Evolutionary conservation across 2,329 filamentous ascomycete genomes (phyloP).

Genomic region (Microcera coccophila): DNA sequence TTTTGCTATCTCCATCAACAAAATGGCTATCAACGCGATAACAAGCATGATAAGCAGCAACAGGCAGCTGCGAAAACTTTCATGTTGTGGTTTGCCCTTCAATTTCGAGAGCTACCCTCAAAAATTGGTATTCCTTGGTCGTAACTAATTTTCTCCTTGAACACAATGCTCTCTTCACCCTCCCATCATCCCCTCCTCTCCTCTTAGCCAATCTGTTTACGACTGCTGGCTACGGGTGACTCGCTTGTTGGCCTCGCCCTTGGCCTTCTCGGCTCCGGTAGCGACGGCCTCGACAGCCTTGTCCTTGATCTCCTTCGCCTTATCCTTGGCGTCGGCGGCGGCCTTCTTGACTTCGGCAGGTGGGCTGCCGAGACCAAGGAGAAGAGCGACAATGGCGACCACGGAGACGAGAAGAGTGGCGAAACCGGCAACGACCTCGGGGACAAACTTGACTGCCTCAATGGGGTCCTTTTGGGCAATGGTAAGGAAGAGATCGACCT

Average conservation of each 20-base stretch:
- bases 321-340: slow-evolving; percentile 60
- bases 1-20: slow-evolving; percentile 8
- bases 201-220: slow-evolving; percentile 34
- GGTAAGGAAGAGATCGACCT: slow-evolving; percentile 84
- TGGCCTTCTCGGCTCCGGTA: slow-evolving; percentile 66
- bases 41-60: slow-evolving; percentile 6
- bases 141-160: slow-evolving; percentile 6
- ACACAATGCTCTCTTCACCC: neutral
- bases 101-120: slow-evolving; percentile 17
- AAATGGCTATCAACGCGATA: slow-evolving; percentile 6
- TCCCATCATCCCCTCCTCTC: neutral
- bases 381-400: slow-evolving; percentile 64
- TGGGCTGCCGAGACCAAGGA: slow-evolving; percentile 61
- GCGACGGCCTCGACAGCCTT: slow-evolving; percentile 61
- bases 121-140: slow-evolving; percentile 19
- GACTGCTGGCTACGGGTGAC: slow-evolving; percentile 55
- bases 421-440: slow-evolving; percentile 82
- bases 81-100: slow-evolving; percentile 13
- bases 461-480: slow-evolving; percentile 78
- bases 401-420: slow-evolving; percentile 66
- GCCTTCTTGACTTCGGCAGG: slow-evolving; percentile 71
- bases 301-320: slow-evolving; percentile 66
- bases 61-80: slow-evolving; percentile 1
- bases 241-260: slow-evolving; percentile 66
- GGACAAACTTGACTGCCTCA: slow-evolving; percentile 81